phyloP scores from a whole-genome alignment of 495 filamentous ascomycete genomes.

The Podospora tetraspora region DNA sequence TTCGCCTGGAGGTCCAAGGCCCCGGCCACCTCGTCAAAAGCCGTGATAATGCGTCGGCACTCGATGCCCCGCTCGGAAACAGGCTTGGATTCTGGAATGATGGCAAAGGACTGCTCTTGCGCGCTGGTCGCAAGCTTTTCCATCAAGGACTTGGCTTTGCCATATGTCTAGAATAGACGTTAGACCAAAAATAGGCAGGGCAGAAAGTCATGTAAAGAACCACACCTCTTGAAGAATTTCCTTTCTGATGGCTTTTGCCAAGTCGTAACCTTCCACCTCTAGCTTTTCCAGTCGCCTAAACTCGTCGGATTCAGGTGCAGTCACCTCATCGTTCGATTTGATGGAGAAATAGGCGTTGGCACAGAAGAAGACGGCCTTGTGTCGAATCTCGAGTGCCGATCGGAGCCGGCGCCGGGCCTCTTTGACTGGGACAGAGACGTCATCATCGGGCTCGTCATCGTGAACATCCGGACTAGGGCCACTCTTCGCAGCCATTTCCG shows the following conservation, averaged over 20 bases:
- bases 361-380: constrained; percentile 77
- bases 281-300: constrained; percentile 59
- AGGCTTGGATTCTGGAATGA: constrained; percentile 52
- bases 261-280: constrained; percentile 69
- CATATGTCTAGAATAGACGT: constrained; percentile 20
- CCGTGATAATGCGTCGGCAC: constrained; percentile 26
- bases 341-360: constrained; percentile 80
- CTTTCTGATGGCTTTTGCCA: constrained; percentile 67
- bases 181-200: constrained; percentile 4
- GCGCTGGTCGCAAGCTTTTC: constrained; percentile 44
- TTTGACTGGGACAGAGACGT: constrained; percentile 37
- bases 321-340: constrained; percentile 60
- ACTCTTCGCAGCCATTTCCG: constrained; percentile 36
- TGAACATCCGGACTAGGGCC: constrained; percentile 15
- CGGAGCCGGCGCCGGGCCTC: constrained; percentile 63
- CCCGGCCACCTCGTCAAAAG: constrained; percentile 37
- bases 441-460: constrained; percentile 33
- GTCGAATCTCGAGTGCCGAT: constrained; percentile 69
- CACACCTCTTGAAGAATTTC: constrained; percentile 59
- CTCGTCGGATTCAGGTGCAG: constrained; percentile 57
- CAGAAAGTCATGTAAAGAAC: background rate
- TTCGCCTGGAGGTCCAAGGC: constrained; percentile 64
- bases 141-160: constrained; percentile 37
- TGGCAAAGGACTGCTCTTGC: constrained; percentile 49
- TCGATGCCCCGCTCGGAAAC: constrained; percentile 31